Base-by-base conservation (phyloP, 2,329 filamentous ascomycete genomes). In the Phyllosticta capitalensis region DNA sequence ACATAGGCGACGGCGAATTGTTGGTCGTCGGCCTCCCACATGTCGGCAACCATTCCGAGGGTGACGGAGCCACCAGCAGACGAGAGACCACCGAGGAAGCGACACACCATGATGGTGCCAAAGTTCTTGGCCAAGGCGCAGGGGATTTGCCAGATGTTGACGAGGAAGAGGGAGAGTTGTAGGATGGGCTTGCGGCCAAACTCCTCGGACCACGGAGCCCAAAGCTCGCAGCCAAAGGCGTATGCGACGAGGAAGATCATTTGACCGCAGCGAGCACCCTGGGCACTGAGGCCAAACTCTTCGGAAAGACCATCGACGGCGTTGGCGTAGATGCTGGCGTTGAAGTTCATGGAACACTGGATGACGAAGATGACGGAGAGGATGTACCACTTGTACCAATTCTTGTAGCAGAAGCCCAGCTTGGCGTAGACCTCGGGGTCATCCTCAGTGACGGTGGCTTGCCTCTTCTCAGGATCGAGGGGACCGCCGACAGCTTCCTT, bases 11-110 rank as follows among this genome's bases (percentile, higher is more conserved):
- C 77, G 0, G 83, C 81, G 63, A 78, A 81, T 65, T 85, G 80
- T 62, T 85, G 83, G 6, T 80, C 73, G 51, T 81, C 79, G 0
- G 81, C 72, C 55, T 79, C 73, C 70, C 79, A 86, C 76, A 86
- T 78, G 62, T 86, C 83, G 1, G 83, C 83, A 3, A 86, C 77
- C 67, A 86, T 81, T n/a, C 83, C 83, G 1, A 86, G 72, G 0
- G 83, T 86, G 48, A 86, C 83, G 5, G 81, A 82, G 2, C 83
- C 83, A 30, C 84, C 84, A 5, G 83, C 83, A 2, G 83, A 84
- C 5, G 81, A 85, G 2, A 86, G 71, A 61, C 83, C 84, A 51
- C 82, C 82, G 2, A 80, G 67, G 0, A 72, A 72, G 62, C 80
- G 73, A 57, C 71, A 74, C 5, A 76, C 67, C 1, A 81, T 63